Base-by-base conservation (phyloP, 768 basidiomycete species). In the Pleurotus salmoneostramineus region DNA sequence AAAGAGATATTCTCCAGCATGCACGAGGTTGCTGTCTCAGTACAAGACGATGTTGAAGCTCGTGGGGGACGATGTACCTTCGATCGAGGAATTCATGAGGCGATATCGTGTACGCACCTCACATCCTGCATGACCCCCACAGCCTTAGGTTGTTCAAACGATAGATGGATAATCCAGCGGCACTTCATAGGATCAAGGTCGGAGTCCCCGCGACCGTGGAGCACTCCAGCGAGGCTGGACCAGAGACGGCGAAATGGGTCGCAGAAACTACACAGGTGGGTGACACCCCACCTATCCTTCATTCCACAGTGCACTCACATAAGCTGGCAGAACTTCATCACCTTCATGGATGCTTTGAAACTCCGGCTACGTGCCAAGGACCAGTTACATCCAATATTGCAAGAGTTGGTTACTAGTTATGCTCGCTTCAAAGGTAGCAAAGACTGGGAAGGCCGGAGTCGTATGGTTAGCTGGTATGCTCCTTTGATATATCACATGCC, bases 31-130 rank as follows among this genome's bases (percentile, higher is more conserved):
- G n/a, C 74, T 98, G 11, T 92, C 93, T 5, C 95, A 97, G 72
- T 98, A 97, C 78, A 97, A 97, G 83, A 95, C 93, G 0, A 93
- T 97, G 86, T 76, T 95, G 60, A 97, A 94, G 73, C 81, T 98
- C n/a, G 89, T 98, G 8, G 87, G 87, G n/a, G 85, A 93, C 56
- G 89, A 89, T 17, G 92, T 95, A 6, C 84, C 84, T 0, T 88
- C 83, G 32, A 82, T 98, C 42, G 95, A 98, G 63, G 82, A 87
- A 15, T 99, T 98, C 73, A 96, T 97, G 94, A 77, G 78, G 52
- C 83, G 88, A 54, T 98, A 95, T 74, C 76, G 85, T 65, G 94
- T 93, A 56, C 42, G 86, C 70, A 40, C 21, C 56, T 15, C 15
- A 8, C 27, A 15, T 51, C 5, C 31, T 44, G 34, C 12, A 31